Evolutionary conservation across 1,284 basidiomycete genomes (phyloP).

Genomic region (Gymnopus androsaceus): DNA sequence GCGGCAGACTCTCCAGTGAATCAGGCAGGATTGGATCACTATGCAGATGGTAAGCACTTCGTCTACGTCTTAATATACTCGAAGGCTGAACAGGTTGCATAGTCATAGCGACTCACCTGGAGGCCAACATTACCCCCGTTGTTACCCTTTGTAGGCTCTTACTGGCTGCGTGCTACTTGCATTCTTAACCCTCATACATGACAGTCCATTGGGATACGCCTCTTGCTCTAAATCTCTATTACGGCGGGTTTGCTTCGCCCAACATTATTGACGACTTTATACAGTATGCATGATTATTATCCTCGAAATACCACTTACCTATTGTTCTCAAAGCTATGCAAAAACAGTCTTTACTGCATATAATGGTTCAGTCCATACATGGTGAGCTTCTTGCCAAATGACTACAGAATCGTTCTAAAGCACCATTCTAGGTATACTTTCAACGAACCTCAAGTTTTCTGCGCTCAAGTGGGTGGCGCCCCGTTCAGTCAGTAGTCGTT

Average conservation of each 20-base stretch:
- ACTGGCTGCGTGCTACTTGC: not conserved
- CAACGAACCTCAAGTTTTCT: conserved; percentile 51
- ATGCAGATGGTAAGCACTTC: conserved; percentile 42
- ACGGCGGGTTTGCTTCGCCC: conserved; percentile 48
- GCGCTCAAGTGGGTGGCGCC: conserved; percentile 37
- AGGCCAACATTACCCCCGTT: conserved; percentile 45
- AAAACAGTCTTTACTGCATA: conserved; percentile 49
- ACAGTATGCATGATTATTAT: conserved; percentile 31
- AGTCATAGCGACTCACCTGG: conserved; percentile 49
- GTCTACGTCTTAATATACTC: not conserved
- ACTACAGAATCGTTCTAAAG: not conserved
- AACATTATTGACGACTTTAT: conserved; percentile 48
- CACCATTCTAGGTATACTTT: conserved; percentile 43
- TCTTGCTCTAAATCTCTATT: conserved; percentile 45
- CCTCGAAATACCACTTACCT: not conserved
- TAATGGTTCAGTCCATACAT: conserved; percentile 49
- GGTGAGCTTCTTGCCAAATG: conserved; percentile 22
- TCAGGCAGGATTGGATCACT: conserved; percentile 44
- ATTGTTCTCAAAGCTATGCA: conserved; percentile 38
- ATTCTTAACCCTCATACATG: not conserved
- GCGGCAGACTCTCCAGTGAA: conserved; percentile 49
- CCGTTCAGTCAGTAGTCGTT: conserved; percentile 41
- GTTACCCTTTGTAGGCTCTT: conserved; percentile 45
- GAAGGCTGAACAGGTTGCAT: not conserved
- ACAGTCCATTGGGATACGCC: conserved; percentile 52